Evolutionary conservation across 768 basidiomycete genomes (phyloP), one percentile per base, ranked within the genome.

Genomic region (Mycena vitilis): DNA sequence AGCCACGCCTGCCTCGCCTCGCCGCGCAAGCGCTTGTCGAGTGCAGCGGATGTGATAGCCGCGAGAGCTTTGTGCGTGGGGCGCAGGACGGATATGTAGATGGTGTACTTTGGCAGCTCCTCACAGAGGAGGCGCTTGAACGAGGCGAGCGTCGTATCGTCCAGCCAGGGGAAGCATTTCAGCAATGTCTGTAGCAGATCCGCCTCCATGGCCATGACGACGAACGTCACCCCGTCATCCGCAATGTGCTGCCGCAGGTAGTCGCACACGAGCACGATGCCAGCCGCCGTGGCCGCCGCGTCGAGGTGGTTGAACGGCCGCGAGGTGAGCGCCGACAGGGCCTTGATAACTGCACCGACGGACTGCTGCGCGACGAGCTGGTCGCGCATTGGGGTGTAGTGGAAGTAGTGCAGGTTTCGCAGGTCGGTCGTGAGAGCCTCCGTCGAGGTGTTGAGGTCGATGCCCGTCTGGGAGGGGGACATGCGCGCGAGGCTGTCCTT

Each of bases 371-470:
- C 51, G 25, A 52, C 7, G 4, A 52, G 51, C 51, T 52, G 51
- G 51, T 52, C 51, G 23, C 51, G 51, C 51, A 52, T 52, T 0
- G 25, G 51, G 13, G 51, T 52, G 25, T 52, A 52, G 15, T 30
- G 51, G 51, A 40, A 52, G 13, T 52, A 52, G 51, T 52, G 51
- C 51, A 52, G 51, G 23, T 52, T 52, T 25, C 51, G 51, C 10
- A 52, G 25, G 25, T 52, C 25, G 13, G 23, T 52, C 5, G 10
- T 52, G 23, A 52, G 51, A 25, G 25, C 25, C 51, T 52, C 51
- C 10, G 51, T 52, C 23, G 51, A 30, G 51, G 25, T 34, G 12
- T 52, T 23, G 8, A 52, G 51, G 25, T 30, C 51, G 12, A 13
- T 30, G 51, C 51, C 25, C 25, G 23, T 52, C 51, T 52, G 51